Base-by-base conservation (phyloP, 2,329 filamentous ascomycete species). In the Metarhizium robertsii region DNA sequence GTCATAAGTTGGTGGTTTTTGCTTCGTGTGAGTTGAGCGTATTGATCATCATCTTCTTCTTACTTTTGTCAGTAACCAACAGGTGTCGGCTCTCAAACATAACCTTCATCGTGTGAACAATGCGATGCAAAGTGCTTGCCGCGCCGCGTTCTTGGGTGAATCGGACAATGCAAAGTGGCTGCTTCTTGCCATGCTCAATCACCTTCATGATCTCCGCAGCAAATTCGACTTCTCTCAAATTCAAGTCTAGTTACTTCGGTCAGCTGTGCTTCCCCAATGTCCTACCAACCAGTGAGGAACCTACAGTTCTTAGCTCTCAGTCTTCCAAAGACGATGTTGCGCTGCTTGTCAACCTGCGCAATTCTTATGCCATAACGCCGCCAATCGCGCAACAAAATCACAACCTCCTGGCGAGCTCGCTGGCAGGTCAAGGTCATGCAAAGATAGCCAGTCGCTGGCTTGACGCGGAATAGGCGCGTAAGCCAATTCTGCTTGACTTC, bases 61-160 rank as follows among this genome's bases (percentile, higher is more conserved):
- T 87, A 54, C 71, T 73, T 60, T 79, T 78, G 64, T 90, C 88
- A 42, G 80, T 74, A 30, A 96, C 83, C 34, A 95, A 72, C 62
- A 92, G 73, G 30, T 78, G 77, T 32, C 85, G 82, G 57, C 76
- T 76, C 60, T 77, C 78, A 67, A 95, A 84, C 16, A 90, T 80
- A 20, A 80, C 76, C 61, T 86, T 80, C 62, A 96, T 77, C 3
- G 87, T 87, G 57, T 91, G 87, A 30, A 95, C 81, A 10, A 96
- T 88, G 65, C 84, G 85, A 67, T 90, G 81, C 73, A 97, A 95
- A 62, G 88, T 94, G 64, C 87, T 94, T 42, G 90, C 91, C 2
- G 92, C 92, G n/a, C 92, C 94, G 56, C 86, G 86, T 66, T 94
- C 90, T 66, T 96, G 92, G 1, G 88, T 92, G 68, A 96, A 90